These are phyloP conservation scores for Aspergillus haitiensis DNA, from an alignment of 495 filamentous ascomycete genomes.

Conservation along the genomic window DNA sequence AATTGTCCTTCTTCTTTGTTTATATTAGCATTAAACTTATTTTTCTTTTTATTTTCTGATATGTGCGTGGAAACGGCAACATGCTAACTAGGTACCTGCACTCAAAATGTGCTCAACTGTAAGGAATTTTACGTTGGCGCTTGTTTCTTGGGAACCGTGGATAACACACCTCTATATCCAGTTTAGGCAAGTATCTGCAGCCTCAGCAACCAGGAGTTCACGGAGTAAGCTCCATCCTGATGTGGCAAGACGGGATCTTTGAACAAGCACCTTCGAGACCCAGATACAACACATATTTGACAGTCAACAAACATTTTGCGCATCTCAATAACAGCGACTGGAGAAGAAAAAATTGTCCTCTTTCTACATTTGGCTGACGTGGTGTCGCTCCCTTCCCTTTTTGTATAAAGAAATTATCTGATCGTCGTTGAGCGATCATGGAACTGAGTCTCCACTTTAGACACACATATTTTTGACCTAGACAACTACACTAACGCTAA, in stretches of 20 bases:
- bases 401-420: constrained; percentile 33
- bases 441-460: constrained; percentile 9
- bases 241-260: too few relatives aligned
- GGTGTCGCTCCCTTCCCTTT: constrained; percentile 31
- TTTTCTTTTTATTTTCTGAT: too few relatives aligned
- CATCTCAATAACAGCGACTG: too few relatives aligned
- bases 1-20: too few relatives aligned
- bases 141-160: constrained; percentile 4
- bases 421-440: constrained; percentile 36
- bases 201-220: not conserved
- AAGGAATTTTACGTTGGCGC: not conserved
- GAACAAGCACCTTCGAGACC: too few relatives aligned
- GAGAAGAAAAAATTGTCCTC: constrained; percentile 25
- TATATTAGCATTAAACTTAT: too few relatives aligned
- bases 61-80: too few relatives aligned
- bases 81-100: too few relatives aligned
- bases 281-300: too few relatives aligned
- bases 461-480: not conserved
- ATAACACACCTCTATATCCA: not conserved
- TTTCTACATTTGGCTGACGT: constrained; percentile 33
- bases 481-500: not conserved
- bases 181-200: constrained; percentile 1
- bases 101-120: too few relatives aligned
- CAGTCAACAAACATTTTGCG: too few relatives aligned
- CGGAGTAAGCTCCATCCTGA: too few relatives aligned